Base-by-base conservation (phyloP, 805 yeast genomes). In the Lipomyces japonicus region DNA sequence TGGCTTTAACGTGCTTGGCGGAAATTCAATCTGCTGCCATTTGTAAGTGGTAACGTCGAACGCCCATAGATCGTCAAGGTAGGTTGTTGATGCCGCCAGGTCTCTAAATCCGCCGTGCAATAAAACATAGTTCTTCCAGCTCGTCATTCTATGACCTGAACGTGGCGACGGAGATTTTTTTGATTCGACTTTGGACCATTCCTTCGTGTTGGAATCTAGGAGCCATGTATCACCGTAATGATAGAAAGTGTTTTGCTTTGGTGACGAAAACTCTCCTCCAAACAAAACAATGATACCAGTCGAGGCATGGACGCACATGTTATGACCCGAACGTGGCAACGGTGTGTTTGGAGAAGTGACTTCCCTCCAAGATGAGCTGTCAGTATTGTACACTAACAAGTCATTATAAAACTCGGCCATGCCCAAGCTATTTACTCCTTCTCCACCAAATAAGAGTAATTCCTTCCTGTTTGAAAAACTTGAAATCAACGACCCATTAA, bases 151-250 rank as follows among this genome's bases (percentile, higher is more conserved):
- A 64, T 89, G 96, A 25, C 98, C 98, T 1, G 96, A 87, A 57
- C 98, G 75, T 0, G 96, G 84, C 12, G 82, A 72, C 3, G 97
- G 97, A 3, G 58, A 48, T 47, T 75, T 77, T 57, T 84, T 84
- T 35, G 72, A 70, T 48, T 91, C 97, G 3, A 89, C 71, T 63
- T 90, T 89, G 21, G 85, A 75, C 97, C 97, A 91, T 68, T 89
- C 96, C 62, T 86, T 88, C 16, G 84, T 74, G 28, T 76, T 80
- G 1, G 90, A 78, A 62, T 93, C 97, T 52, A 91, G 71, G 41
- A 91, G 75, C 98, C 98, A 91, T 3, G 96, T 84, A 64, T 91
- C 98, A 16, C 96, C 91, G 66, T 87, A 91, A 68, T 91, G 98
- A 66, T 93, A 93, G 68, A 91, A 91, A 0, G 96, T 88, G 44